Base-by-base conservation (phyloP, 1,284 basidiomycete species). In the Cryptococcus sp. region DNA sequence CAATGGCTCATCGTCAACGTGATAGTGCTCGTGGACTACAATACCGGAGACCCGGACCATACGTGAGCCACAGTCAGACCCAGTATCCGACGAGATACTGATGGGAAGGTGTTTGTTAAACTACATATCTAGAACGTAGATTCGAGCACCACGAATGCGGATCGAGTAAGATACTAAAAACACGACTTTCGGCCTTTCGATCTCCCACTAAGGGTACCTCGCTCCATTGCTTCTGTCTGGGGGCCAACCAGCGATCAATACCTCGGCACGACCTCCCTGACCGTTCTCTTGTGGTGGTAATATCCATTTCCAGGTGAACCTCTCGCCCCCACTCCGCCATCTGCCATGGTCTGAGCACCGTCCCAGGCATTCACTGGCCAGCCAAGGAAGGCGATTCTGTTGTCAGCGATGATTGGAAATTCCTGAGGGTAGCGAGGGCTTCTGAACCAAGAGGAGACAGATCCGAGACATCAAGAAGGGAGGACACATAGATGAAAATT, bases 221-320 rank as follows among this genome's bases (percentile, higher is more conserved):
- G 28, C 28, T n/a, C n/a, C n/a, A n/a, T n/a, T n/a, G n/a, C n/a
- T n/a, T n/a, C n/a, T n/a, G n/a, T n/a, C n/a, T n/a, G n/a, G n/a
- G n/a, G n/a, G n/a, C 14, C 16, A 39, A 16, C 4, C 21, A 16
- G 5, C 28, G 10, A 37, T 48, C 42, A 59, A 36, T 65, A 59
- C 46, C 60, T 46, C 9, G 66, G 67, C 1, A 69, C 64, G 7
- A 72, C 57, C 55, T 71, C 67, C 45, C 73, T 59, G 9, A 68
- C 72, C 9, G 70, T 71, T 37, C 69, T 57, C 51, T 70, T 70
- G 59, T 75, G 73, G 49, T 71, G 72, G 46, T 71, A 75, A 53
- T 73, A 74, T n/a, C 68, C 68, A 50, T 70, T 57, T 4, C 48
- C 55, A 13, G 66, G 67, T 2, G 66, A 36, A 22, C 64, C 66